Percentiles rank a stretch among this genome's conserved stretches.
Conservation (phyloP, 352 stramenopile genomes). For the Phytopythium delawarense region DNA sequence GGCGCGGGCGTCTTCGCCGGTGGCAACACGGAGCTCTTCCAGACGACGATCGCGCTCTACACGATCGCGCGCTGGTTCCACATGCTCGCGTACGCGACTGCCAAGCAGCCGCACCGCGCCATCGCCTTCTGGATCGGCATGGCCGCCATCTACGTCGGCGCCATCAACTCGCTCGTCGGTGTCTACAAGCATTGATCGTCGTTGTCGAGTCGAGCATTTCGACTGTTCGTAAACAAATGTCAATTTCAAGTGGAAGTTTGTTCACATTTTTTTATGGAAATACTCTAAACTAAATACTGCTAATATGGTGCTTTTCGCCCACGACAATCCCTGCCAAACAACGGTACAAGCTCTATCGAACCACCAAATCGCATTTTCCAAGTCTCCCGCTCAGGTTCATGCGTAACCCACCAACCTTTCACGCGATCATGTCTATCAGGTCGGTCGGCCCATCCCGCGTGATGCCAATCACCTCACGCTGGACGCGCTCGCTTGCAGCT, state of each 20-base stretch:
- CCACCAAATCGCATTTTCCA: background rate
- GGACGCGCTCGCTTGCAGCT: background rate
- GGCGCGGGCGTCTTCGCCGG: slow-evolving; percentile 31
- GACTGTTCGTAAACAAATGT: background rate
- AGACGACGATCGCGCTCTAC: slow-evolving; percentile 32
- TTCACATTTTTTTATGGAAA: background rate
- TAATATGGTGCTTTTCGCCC: background rate
- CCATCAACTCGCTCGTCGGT: slow-evolving; percentile 14
- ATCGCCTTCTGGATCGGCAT: slow-evolving; percentile 16
- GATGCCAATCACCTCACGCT: background rate
- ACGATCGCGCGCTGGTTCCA: slow-evolving; percentile 34
- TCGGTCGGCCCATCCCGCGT: background rate
- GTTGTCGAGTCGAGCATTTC: background rate
- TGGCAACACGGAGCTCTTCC: slow-evolving; percentile 28
- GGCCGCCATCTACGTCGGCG: slow-evolving; percentile 10
- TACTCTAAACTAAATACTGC: background rate
- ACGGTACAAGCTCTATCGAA: background rate
- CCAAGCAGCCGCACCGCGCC: slow-evolving; percentile 32
- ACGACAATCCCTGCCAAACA: no score
- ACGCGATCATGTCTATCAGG: slow-evolving; percentile 16
- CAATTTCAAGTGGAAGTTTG: background rate
- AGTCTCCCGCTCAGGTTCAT: slow-evolving; percentile 15
- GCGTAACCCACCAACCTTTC: slow-evolving; percentile 7
- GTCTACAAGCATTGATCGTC: slow-evolving; percentile 1
- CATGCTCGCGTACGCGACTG: slow-evolving; percentile 35